These are phyloP conservation scores for Xylaria acuta DNA, from an alignment of 495 filamentous ascomycete species.

Conservation along the genomic window DNA sequence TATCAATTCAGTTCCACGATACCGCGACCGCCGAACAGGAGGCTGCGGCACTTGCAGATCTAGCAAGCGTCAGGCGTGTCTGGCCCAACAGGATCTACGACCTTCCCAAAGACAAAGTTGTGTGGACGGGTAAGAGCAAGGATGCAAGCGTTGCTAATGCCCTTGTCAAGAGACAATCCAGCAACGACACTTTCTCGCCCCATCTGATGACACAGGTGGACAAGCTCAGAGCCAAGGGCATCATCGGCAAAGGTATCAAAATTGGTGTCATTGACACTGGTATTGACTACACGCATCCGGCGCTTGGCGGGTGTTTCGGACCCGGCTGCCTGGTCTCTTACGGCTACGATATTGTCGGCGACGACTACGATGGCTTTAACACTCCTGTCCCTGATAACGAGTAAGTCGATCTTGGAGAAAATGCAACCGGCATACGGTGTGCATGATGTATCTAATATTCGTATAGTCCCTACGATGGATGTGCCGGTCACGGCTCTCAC, in stretches of 20 bases:
- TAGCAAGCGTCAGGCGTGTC: slow-evolving; percentile 52
- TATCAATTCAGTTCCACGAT: slow-evolving; percentile 55
- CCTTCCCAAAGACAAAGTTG: slow-evolving; percentile 51
- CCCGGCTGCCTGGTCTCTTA: slow-evolving; percentile 60
- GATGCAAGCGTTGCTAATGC: slow-evolving; percentile 35
- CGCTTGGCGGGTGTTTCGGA: slow-evolving; percentile 63
- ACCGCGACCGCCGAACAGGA: slow-evolving; percentile 47
- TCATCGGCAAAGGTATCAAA: slow-evolving; percentile 55
- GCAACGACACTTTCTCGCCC: slow-evolving; percentile 48
- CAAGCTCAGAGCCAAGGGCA: slow-evolving; percentile 51
- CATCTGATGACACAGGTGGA: slow-evolving; percentile 59
- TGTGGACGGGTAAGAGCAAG: slow-evolving; percentile 47
- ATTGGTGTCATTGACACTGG: slow-evolving; percentile 57
- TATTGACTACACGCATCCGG: slow-evolving; percentile 64
- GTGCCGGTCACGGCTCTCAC: slow-evolving; percentile 56
- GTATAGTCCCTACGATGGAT: slow-evolving; percentile 44
- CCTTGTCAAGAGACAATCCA: slow-evolving; percentile 39
- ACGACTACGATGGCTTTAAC: slow-evolving; percentile 52
- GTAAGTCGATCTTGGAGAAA: slow-evolving; percentile 13
- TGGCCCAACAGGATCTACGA: slow-evolving; percentile 53
- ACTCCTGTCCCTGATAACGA: slow-evolving; percentile 54
- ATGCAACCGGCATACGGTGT: slow-evolving; percentile 27
- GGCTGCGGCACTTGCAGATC: slow-evolving; percentile 45
- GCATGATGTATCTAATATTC: slow-evolving; percentile 32
- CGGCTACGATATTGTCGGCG: slow-evolving; percentile 60